Evolutionary conservation across 495 filamentous ascomycete species (phyloP).

Genomic region (Penicillium cinerascens): DNA sequence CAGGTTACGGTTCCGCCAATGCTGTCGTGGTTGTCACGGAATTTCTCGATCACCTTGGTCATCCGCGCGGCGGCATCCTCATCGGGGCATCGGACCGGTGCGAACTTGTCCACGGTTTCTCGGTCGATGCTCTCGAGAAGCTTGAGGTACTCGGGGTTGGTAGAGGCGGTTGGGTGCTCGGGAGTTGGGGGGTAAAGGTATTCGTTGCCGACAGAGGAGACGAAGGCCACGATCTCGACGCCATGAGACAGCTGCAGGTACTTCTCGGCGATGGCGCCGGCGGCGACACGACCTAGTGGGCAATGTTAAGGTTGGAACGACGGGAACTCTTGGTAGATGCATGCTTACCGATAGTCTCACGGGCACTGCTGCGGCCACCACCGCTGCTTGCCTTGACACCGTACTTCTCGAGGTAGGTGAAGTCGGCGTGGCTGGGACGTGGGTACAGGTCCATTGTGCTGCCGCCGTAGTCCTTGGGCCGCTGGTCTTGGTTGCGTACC

Average conservation of each 20-base stretch:
- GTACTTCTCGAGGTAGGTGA: constrained; percentile 96
- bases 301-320: not conserved
- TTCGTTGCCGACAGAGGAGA: constrained; percentile 77
- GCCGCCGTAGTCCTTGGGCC: constrained; percentile 89
- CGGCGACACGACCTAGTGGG: constrained; percentile 70
- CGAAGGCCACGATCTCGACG: constrained; percentile 89
- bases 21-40: constrained; percentile 76
- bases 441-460: constrained; percentile 92
- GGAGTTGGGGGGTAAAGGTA: constrained; percentile 80
- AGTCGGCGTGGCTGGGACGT: constrained; percentile 90
- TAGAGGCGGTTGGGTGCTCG: constrained; percentile 65
- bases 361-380: constrained; percentile 85
- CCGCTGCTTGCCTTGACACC: constrained; percentile 92
- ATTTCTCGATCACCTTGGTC: constrained; percentile 75
- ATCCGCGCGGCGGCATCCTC: constrained; percentile 61
- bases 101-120: constrained; percentile 73
- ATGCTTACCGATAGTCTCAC: constrained; percentile 82
- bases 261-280: constrained; percentile 94
- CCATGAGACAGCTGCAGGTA: constrained; percentile 77
- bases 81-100: constrained; percentile 85
- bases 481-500: constrained; percentile 88
- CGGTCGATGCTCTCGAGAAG: constrained; percentile 73
- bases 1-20: constrained; percentile 96
- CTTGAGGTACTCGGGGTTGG: constrained; percentile 80
- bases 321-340: not conserved